Evolutionary conservation across 129 eudicot genomes (phyloP).

Genomic region (Silybum marianum): DNA sequence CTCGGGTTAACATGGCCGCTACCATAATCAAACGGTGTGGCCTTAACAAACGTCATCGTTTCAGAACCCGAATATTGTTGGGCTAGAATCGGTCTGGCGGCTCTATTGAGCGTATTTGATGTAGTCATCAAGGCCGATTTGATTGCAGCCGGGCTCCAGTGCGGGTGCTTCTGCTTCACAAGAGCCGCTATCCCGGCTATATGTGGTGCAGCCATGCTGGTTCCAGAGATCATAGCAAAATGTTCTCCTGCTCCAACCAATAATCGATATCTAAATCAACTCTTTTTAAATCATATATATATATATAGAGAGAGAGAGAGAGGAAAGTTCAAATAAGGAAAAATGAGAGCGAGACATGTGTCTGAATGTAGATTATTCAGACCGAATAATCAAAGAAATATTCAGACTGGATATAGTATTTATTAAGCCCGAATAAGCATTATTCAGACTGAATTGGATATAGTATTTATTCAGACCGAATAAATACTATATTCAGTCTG

Average conservation of each 20-base stretch:
- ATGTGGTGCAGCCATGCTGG: constrained; percentile 99
- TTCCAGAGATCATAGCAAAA: constrained; percentile 98
- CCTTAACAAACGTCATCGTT: constrained; percentile 65
- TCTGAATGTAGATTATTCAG: too few relatives aligned
- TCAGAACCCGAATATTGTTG: constrained; percentile 92
- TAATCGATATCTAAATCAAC: neutral
- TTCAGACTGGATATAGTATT: too few relatives aligned
- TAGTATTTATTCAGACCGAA: too few relatives aligned
- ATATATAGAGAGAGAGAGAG: too few relatives aligned
- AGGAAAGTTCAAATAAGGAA: too few relatives aligned
- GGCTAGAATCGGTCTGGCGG: constrained; percentile 83
- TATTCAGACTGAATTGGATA: too few relatives aligned
- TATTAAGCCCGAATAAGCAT: too few relatives aligned
- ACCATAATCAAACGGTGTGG: constrained; percentile 97
- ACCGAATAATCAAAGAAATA: too few relatives aligned
- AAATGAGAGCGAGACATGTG: too few relatives aligned
- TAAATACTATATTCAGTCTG: too few relatives aligned
- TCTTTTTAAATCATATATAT: neutral
- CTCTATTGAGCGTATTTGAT: constrained; percentile 72
- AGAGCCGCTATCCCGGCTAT: constrained; percentile 99
- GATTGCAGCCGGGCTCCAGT: constrained; percentile 98
- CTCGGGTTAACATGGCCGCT: constrained; percentile 97
- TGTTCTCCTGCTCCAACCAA: constrained; percentile 72
- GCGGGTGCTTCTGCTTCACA: constrained; percentile 91
- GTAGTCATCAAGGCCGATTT: constrained; percentile 99